phyloP scores from a whole-genome alignment of 192 early-diverging fungal genomes.

The Coemansia sp. region DNA sequence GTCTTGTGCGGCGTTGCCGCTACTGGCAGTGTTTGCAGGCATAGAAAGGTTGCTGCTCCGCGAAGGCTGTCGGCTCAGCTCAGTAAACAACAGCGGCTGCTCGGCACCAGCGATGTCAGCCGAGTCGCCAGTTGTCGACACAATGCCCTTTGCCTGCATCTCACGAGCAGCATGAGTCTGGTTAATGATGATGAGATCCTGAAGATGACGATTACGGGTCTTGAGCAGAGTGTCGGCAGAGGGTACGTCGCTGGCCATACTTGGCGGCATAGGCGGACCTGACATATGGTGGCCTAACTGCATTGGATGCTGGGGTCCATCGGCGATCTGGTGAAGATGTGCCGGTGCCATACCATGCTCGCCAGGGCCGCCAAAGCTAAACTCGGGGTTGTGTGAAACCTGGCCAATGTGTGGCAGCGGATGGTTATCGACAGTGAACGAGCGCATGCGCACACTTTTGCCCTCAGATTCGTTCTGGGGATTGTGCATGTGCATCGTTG shows the following conservation, averaged over 20 bases:
- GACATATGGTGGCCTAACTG: not conserved
- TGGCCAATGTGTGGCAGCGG: constrained; percentile 15
- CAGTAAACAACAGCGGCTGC: constrained; percentile 25
- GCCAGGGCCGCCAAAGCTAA: constrained; percentile 4
- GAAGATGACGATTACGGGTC: constrained; percentile 45
- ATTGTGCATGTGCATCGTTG: constrained; percentile 8
- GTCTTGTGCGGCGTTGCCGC: not conserved
- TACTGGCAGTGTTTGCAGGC: not conserved
- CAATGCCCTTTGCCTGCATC: constrained; percentile 9
- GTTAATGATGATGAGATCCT: constrained; percentile 49
- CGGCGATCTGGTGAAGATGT: not conserved
- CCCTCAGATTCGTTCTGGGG: not conserved
- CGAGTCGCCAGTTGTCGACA: not conserved
- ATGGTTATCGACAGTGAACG: constrained; percentile 31
- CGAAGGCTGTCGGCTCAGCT: constrained; percentile 7
- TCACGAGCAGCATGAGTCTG: constrained; percentile 41
- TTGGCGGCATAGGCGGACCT: not conserved
- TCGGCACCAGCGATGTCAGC: not conserved
- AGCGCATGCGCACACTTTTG: constrained; percentile 18
- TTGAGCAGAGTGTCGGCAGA: constrained; percentile 34
- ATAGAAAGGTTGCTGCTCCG: not conserved
- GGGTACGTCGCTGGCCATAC: constrained; percentile 8
- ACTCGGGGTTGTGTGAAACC: not conserved
- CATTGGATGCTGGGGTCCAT: not conserved
- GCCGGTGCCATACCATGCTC: not conserved